A percentile compares a stretch with the other conserved stretches of the same genome.
Evolutionary conservation across 495 filamentous ascomycete genomes (phyloP).

Genomic region (Penicillium crystallinum): DNA sequence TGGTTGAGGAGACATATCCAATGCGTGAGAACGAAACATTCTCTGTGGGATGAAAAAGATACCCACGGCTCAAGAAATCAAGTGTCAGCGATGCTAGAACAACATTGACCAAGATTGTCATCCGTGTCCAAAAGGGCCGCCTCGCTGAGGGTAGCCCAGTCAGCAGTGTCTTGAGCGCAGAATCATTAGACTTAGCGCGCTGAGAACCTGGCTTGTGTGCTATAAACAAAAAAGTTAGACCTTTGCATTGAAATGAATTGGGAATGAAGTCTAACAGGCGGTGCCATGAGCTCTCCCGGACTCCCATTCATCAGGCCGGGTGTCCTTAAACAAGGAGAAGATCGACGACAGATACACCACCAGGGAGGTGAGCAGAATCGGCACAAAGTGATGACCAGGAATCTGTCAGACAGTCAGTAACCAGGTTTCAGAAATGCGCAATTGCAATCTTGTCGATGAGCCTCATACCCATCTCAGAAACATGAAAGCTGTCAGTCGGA

Average conservation of each 20-base stretch:
- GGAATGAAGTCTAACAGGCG: neutral
- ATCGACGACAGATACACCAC: conserved; percentile 70
- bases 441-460: neutral
- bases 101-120: conserved; percentile 67
- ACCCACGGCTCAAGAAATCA: conserved; percentile 70
- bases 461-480: conserved; percentile 81
- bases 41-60: conserved; percentile 58
- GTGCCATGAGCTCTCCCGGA: neutral
- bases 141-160: conserved; percentile 68
- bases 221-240: neutral
- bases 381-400: conserved; percentile 57
- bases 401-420: conserved; percentile 38
- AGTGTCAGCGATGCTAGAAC: conserved; percentile 58
- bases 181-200: conserved; percentile 16
- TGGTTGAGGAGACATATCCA: conserved; percentile 77
- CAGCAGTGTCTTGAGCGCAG: conserved; percentile 57
- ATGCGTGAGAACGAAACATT: conserved; percentile 78
- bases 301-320: conserved; percentile 1
- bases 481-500: conserved; percentile 61
- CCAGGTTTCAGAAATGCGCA: conserved; percentile 4
- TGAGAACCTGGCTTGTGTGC: neutral
- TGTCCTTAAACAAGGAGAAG: conserved; percentile 24
- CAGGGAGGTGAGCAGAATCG: conserved; percentile 62
- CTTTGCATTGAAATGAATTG: neutral
- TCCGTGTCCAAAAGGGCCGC: conserved; percentile 48